Conservation (phyloP, 345 rosid genomes). For the Turnera subulata region DNA sequence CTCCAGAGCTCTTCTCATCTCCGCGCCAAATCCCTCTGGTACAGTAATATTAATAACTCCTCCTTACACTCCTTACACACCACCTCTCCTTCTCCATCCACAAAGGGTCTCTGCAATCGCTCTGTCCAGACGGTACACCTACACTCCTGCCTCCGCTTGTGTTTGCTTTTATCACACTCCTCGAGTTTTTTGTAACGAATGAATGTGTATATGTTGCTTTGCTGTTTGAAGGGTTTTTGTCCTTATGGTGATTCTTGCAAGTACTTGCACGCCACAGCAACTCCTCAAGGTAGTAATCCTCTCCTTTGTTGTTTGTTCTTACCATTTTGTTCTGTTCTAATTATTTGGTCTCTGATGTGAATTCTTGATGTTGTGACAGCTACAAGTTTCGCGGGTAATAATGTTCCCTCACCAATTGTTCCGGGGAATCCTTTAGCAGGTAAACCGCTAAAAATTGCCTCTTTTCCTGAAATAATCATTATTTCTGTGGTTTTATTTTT, state of each 20-base stretch:
- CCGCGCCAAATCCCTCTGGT: constrained; percentile 84
- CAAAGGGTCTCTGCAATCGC: constrained; percentile 59
- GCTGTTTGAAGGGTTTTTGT: constrained; percentile 56
- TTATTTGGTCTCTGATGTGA: too few species aligned
- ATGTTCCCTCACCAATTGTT: constrained; percentile 8
- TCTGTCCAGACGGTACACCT: constrained; percentile 61
- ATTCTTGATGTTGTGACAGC: too few species aligned
- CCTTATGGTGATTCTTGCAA: constrained; percentile 79
- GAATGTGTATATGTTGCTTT: not conserved
- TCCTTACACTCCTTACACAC: constrained; percentile 17
- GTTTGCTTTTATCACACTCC: not conserved
- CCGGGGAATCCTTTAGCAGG: constrained; percentile 29
- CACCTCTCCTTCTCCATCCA: constrained; percentile 22
- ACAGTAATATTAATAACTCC: constrained; percentile 25
- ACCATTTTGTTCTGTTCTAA: not conserved
- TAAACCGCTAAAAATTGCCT: too few species aligned
- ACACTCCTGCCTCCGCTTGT: too few species aligned
- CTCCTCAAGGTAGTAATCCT: constrained; percentile 12
- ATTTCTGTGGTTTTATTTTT: not conserved
- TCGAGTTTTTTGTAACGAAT: not conserved
- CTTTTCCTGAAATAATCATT: not conserved
- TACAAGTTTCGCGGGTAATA: constrained; percentile 16
- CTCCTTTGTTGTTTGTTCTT: not conserved
- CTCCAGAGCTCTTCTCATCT: constrained; percentile 75
- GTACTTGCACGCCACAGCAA: constrained; percentile 48